These are phyloP conservation scores for Citrus australasica DNA, from an alignment of 345 rosid genomes.

Conservation along the genomic window DNA sequence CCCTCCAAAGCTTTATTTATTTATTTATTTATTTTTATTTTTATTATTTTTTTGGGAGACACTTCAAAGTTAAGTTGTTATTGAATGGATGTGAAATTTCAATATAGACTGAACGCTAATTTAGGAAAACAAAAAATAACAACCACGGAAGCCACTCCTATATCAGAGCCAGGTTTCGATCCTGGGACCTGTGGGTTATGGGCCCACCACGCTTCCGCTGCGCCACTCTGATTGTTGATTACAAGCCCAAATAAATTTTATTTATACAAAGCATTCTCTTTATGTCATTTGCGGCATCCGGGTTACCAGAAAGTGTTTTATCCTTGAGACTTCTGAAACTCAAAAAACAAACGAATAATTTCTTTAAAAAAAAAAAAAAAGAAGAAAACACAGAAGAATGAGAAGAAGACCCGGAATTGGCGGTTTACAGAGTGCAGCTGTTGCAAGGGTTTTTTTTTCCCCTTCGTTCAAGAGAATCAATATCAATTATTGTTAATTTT, in stretches of 20 bases:
- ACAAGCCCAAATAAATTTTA: no score
- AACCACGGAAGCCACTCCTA: background rate
- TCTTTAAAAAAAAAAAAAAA: background rate
- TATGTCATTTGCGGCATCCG: background rate
- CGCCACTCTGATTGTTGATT: constrained; percentile 37
- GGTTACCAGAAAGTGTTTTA: background rate
- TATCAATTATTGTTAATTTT: background rate
- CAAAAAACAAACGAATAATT: background rate
- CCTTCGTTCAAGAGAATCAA: no score
- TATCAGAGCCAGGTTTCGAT: constrained; percentile 48
- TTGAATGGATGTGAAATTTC: background rate
- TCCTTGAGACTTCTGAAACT: no score
- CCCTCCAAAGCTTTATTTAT: no score
- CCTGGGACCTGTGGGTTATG: constrained; percentile 49
- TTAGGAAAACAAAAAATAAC: no score
- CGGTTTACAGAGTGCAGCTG: constrained; percentile 77
- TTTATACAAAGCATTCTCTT: no score
- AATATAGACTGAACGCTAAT: background rate
- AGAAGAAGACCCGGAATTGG: constrained; percentile 90
- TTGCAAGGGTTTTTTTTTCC: constrained; percentile 50
- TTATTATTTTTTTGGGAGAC: no score
- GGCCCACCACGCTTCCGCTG: constrained; percentile 60
- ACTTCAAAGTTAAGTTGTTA: background rate
- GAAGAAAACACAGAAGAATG: constrained; percentile 25
- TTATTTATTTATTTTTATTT: no score